phyloP scores from a whole-genome alignment of 2,329 filamentous ascomycete genomes.

The Nannizziopsis arthrosporioides region DNA sequence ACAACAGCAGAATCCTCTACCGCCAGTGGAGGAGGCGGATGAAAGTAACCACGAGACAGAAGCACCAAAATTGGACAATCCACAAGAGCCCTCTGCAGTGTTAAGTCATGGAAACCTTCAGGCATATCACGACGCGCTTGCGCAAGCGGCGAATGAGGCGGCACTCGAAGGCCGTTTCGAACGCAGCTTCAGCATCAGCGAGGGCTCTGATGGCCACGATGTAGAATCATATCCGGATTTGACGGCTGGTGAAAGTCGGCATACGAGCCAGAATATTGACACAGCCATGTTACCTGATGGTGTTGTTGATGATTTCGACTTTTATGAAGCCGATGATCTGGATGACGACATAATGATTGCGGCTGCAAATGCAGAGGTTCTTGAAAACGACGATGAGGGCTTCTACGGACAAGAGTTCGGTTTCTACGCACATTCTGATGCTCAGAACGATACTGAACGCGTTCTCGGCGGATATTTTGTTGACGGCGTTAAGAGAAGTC shows the following conservation, averaged over 20 bases:
- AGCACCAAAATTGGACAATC: neutral
- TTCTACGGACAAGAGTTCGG: slow-evolving; percentile 96
- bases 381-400: slow-evolving; percentile 84
- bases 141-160: slow-evolving; percentile 66
- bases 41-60: neutral
- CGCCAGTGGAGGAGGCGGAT: neutral
- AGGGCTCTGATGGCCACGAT: slow-evolving; percentile 25
- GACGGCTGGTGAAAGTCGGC: slow-evolving; percentile 39
- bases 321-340: slow-evolving; percentile 54
- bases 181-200: slow-evolving; percentile 43
- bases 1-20: neutral
- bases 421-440: slow-evolving; percentile 61
- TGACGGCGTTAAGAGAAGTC: slow-evolving; percentile 49
- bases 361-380: slow-evolving; percentile 82
- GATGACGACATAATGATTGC: slow-evolving; percentile 88
- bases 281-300: slow-evolving; percentile 28
- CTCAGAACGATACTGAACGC: slow-evolving; percentile 45
- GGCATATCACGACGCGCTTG: slow-evolving; percentile 73
- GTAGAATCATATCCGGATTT: slow-evolving; percentile 36
- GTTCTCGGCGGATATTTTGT: slow-evolving; percentile 83
- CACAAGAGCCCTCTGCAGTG: slow-evolving; percentile 13
- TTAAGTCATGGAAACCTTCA: slow-evolving; percentile 40
- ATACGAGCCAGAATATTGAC: slow-evolving; percentile 36
- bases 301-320: slow-evolving; percentile 36
- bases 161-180: slow-evolving; percentile 64